Percentiles rank a stretch among this genome's conserved stretches.
Conservation (phyloP, 768 basidiomycete genomes). For the Boletus patriciae region DNA sequence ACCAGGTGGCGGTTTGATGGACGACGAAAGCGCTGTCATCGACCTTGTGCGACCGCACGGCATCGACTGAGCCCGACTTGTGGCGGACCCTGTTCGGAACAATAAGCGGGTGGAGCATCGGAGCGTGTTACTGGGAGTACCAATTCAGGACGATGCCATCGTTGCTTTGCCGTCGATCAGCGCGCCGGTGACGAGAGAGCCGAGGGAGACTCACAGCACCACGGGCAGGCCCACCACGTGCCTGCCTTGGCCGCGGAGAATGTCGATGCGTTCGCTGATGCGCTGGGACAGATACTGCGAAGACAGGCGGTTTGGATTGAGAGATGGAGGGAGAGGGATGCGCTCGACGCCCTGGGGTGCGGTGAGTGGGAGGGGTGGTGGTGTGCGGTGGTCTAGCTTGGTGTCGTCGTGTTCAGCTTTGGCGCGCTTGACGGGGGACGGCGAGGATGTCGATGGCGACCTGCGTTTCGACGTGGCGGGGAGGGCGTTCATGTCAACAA, state of each 20-base stretch:
- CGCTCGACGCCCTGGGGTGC: slow-evolving; percentile 30
- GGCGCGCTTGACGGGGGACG: slow-evolving; percentile 18
- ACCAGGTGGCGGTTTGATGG: not conserved
- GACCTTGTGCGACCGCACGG: not conserved
- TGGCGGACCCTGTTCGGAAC: slow-evolving; percentile 16
- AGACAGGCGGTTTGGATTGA: slow-evolving; percentile 10
- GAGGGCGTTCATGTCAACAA: slow-evolving; percentile 27
- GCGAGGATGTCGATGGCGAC: slow-evolving; percentile 1
- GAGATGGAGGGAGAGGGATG: slow-evolving; percentile 18
- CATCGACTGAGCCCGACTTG: not conserved
- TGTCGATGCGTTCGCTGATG: slow-evolving; percentile 15
- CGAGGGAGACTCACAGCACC: slow-evolving; percentile 23
- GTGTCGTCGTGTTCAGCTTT: slow-evolving; percentile 18
- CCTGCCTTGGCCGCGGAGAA: slow-evolving; percentile 23
- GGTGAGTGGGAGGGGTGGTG: slow-evolving; percentile 19
- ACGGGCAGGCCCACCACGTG: slow-evolving; percentile 26
- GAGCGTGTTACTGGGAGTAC: slow-evolving; percentile 12
- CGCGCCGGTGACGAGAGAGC: not conserved
- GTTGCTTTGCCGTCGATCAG: slow-evolving; percentile 20
- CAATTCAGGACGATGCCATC: slow-evolving; percentile 34
- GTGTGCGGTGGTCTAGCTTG: not conserved
- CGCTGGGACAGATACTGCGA: slow-evolving; percentile 16
- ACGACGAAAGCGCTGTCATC: not conserved
- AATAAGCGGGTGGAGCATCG: slow-evolving; percentile 8
- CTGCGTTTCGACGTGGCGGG: slow-evolving; percentile 14